Evolutionary conservation across 805 yeast species (phyloP), one percentile per base, ranked within the genome.

Genomic region (Hanseniaspora clermontiae): DNA sequence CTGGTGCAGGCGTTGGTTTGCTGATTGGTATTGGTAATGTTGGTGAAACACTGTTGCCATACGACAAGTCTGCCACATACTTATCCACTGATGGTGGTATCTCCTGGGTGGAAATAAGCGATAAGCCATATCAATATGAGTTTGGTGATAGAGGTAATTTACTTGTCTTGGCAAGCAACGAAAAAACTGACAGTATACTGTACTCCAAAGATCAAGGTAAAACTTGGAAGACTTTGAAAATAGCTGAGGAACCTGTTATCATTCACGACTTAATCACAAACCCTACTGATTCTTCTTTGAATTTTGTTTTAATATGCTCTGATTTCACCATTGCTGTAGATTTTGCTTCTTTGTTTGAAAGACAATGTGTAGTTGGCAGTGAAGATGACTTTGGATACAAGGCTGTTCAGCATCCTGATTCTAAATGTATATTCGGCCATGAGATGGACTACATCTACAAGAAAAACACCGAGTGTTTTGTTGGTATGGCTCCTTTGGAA

Each of bases 91-190:
- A 93, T 70, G 98, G 93, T 1, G 98, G 98, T 58, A 71, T 81
- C 15, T 77, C 89, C 3, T 93, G 97, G 97, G 78, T 69, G 52
- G 95, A 87, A 68, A 72, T 91, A 32, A 75, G 70, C 58, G 80
- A 83, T 59, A 93, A 95, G 4, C 76, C 80, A 0, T 78, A 79
- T 62, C 84, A 84, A 79, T 93, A 97, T 97, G 97, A 90, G 69
- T 93, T 75, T 68, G 97, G 97, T 60, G 98, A 93, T 68, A 86
- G 87, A 61, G 98, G 98, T 17, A 82, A 95, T 0, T 77, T 93
- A 38, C 69, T 93, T 51, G 87, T 87, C 0, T 67, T 90, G 51
- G 91, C 84, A 1, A 79, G 77, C 6, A 72, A 69, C 4, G 81
- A 77, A 34, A 70, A 74, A 8, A 83, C 96, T 0, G 74, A 87